Conservation (phyloP, 345 rosid genomes). For the Linum trigynum region DNA sequence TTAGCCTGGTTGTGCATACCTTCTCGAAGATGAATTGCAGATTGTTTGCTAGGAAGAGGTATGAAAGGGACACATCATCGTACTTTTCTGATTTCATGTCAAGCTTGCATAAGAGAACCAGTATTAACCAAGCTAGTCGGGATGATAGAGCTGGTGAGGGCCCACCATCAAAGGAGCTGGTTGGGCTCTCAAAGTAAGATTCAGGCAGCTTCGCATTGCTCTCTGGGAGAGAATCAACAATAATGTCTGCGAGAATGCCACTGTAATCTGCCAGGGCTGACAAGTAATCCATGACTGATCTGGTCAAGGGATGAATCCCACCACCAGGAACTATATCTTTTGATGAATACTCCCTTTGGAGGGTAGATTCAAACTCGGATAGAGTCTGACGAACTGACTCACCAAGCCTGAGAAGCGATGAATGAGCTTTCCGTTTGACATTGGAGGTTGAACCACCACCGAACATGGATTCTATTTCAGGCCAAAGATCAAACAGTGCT, state of each 20-base stretch:
- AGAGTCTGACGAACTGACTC: constrained; percentile 13
- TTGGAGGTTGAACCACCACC: constrained; percentile 13
- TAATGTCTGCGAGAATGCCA: constrained; percentile 11
- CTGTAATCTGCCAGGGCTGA: constrained; percentile 19
- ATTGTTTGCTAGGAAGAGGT: constrained; percentile 23
- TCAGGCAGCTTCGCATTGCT: constrained; percentile 8
- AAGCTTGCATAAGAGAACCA: constrained; percentile 20
- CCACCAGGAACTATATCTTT: constrained; percentile 14
- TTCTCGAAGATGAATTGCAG: constrained; percentile 13
- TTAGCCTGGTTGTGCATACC: constrained; percentile 11
- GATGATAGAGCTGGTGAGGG: constrained; percentile 11
- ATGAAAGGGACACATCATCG: constrained; percentile 18
- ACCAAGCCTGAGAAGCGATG: constrained; percentile 15
- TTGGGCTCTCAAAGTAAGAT: constrained; percentile 13
- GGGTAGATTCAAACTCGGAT: constrained; percentile 13
- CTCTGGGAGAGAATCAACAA: constrained; percentile 5
- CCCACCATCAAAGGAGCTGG: background rate
- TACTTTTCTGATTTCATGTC: constrained; percentile 17
- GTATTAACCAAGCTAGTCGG: constrained; percentile 16
- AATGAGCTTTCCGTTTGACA: constrained; percentile 9
- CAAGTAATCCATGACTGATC: constrained; percentile 13
- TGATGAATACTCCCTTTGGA: constrained; percentile 19
- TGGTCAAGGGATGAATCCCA: constrained; percentile 19
- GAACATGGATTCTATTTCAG: constrained; percentile 15
- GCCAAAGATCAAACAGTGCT: constrained; percentile 32